Evolutionary conservation across 176 grass and related monocot species (phyloP).

Genomic region (Triticum timopheevii): DNA sequence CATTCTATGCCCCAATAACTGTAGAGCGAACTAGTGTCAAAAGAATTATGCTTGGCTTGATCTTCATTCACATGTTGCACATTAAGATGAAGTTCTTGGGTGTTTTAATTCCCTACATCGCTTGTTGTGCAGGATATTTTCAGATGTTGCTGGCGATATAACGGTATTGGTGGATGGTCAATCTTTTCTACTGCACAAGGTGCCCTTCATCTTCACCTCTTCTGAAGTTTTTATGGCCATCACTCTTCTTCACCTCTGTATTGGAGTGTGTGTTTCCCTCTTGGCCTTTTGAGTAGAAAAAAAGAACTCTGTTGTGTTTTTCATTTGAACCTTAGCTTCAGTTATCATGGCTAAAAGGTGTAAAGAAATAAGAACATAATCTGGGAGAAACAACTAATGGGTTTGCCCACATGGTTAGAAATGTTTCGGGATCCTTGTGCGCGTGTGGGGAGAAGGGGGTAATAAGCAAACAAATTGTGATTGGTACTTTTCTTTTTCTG

Average conservation of each 20-base stretch:
- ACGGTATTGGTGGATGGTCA: slow-evolving; percentile 73
- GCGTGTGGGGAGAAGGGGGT: too few species aligned
- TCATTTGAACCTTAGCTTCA: not conserved
- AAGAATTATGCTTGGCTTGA: not conserved
- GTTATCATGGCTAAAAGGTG: not conserved
- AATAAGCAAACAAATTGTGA: too few species aligned
- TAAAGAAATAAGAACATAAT: not conserved
- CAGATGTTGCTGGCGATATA: slow-evolving; percentile 86
- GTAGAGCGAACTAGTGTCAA: not conserved
- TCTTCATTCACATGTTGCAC: not conserved
- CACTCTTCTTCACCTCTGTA: not conserved
- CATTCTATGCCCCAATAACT: not conserved
- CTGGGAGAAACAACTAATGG: not conserved
- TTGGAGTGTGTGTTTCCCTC: not conserved
- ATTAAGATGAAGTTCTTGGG: not conserved
- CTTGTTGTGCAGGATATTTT: slow-evolving; percentile 83
- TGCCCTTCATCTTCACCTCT: not conserved
- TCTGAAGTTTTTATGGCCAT: not conserved
- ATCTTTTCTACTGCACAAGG: slow-evolving; percentile 93
- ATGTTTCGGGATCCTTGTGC: too few species aligned
- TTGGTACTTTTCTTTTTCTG: not conserved
- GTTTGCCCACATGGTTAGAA: too few species aligned
- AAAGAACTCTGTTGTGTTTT: not conserved
- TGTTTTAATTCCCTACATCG: not conserved
- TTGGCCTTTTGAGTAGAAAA: not conserved